These are phyloP conservation scores for Tetrahymena malaccensis DNA, from an alignment of 73 alveolate species.

Conservation along the genomic window DNA sequence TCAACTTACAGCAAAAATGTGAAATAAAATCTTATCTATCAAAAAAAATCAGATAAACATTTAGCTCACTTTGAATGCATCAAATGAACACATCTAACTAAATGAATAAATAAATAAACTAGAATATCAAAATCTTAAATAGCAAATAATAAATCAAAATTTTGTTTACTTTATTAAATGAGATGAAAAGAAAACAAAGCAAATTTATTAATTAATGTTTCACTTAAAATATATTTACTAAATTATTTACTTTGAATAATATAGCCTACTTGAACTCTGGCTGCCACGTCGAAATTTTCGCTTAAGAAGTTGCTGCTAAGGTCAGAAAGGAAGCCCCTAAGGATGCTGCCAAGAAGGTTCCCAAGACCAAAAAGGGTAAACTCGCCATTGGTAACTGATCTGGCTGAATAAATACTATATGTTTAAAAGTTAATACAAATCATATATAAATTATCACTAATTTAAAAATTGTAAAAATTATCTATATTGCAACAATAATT, in stretches of 20 bases:
- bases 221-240: background rate
- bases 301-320: slow-evolving; percentile 72
- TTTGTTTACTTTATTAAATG: background rate
- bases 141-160: background rate
- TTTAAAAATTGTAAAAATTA: background rate
- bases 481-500: background rate
- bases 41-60: background rate
- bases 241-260: background rate
- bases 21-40: no score
- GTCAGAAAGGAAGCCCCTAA: slow-evolving; percentile 81
- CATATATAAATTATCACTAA: background rate
- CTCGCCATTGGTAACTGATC: background rate
- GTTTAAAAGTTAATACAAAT: background rate
- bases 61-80: background rate
- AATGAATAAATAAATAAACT: no score
- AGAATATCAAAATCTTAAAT: background rate
- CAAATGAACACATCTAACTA: no score
- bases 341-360: slow-evolving; percentile 16
- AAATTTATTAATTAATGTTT: background rate
- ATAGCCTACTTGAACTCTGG: slow-evolving; percentile 71
- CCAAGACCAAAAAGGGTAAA: background rate
- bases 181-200: background rate
- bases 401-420: background rate
- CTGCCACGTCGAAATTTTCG: slow-evolving; percentile 87
- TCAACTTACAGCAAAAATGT: no score